Evolutionary conservation across 2,329 filamentous ascomycete species (phyloP).

Genomic region (Fusarium sp.): DNA sequence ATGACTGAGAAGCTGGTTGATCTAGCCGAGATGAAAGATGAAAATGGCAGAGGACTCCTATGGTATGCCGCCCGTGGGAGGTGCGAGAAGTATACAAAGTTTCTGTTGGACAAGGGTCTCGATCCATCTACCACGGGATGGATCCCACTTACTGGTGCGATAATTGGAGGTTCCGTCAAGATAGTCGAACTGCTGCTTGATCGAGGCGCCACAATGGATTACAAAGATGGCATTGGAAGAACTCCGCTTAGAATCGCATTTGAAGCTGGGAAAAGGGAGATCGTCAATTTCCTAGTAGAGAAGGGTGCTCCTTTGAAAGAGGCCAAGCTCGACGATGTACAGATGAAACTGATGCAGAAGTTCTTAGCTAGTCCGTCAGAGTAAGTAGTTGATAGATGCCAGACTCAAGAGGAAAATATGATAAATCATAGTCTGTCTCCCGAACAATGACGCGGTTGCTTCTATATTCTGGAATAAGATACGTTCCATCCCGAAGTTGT

Average conservation of each 20-base stretch:
- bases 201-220: neutral
- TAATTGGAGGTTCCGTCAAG: neutral
- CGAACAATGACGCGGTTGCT: no score
- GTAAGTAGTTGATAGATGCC: no score
- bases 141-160: neutral
- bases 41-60: neutral
- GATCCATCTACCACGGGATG: neutral
- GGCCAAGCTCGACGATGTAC: neutral
- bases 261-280: neutral
- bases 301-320: neutral
- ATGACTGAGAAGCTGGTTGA: neutral
- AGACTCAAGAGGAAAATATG: no score
- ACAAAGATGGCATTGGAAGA: neutral
- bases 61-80: slow-evolving; percentile 11
- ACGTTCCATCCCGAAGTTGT: no score
- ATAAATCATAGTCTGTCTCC: no score
- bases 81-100: neutral
- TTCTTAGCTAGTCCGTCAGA: neutral
- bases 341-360: neutral
- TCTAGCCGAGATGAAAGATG: neutral
- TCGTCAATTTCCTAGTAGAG: neutral
- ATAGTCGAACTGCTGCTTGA: slow-evolving; percentile 6
- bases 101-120: neutral
- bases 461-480: no score
- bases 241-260: slow-evolving; percentile 9